Evolutionary conservation across 2,329 filamentous ascomycete species (phyloP).

Genomic region (Sarocladium strictum): DNA sequence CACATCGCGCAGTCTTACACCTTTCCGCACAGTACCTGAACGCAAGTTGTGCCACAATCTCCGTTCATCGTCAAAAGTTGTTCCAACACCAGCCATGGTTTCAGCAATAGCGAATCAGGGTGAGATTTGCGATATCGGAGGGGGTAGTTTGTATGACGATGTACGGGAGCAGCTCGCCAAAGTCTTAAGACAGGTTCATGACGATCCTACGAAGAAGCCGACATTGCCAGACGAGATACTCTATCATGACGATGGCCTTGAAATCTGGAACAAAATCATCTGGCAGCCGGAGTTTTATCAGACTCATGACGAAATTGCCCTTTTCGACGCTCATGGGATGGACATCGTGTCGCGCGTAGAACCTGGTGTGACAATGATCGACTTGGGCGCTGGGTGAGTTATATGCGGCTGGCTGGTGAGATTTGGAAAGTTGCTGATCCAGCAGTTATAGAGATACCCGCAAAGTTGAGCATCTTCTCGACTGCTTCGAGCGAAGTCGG

Average conservation of each 20-base stretch:
- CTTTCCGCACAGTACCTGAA: too few relatives aligned
- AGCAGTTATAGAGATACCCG: constrained; percentile 28
- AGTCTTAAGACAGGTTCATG: constrained; percentile 19
- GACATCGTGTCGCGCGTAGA: constrained; percentile 25
- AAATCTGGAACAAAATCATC: constrained; percentile 36
- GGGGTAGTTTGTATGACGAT: constrained; percentile 24
- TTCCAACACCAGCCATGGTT: too few relatives aligned
- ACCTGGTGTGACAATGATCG: constrained; percentile 28
- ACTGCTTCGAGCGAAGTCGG: constrained; percentile 25
- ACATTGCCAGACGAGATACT: constrained; percentile 34
- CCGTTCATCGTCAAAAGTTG: too few relatives aligned
- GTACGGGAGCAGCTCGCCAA: constrained; percentile 22
- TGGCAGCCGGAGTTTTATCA: constrained; percentile 34
- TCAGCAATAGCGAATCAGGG: too few relatives aligned
- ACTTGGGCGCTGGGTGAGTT: constrained; percentile 36
- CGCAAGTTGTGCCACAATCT: too few relatives aligned
- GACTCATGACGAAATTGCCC: constrained; percentile 31
- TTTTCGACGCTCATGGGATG: constrained; percentile 29
- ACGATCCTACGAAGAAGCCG: constrained; percentile 18
- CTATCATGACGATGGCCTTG: constrained; percentile 31
- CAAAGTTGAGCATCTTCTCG: constrained; percentile 32
- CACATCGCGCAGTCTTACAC: not conserved
- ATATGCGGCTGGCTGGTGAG: not conserved
- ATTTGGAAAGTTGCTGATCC: not conserved
- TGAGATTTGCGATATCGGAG: constrained; percentile 32